Evolutionary conservation across 805 yeast species (phyloP).

Genomic region (Starmerella geochares): DNA sequence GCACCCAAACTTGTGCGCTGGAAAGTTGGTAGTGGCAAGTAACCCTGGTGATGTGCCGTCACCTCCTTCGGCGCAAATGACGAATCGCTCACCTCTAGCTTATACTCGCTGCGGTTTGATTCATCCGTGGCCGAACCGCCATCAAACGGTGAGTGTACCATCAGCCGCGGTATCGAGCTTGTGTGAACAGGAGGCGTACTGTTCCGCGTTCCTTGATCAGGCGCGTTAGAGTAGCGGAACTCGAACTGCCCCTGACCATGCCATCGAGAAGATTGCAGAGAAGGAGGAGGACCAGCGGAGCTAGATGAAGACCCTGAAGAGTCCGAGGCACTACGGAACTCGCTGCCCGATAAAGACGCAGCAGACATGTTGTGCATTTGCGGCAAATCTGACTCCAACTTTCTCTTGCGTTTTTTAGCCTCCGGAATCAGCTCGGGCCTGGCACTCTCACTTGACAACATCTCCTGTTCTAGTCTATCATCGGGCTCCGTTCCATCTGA

Average conservation of each 20-base stretch:
- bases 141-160: neutral
- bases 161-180: neutral
- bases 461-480: conserved; percentile 9
- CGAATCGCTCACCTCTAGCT: neutral
- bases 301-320: neutral
- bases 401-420: neutral
- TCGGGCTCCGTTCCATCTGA: conserved; percentile 22
- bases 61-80: neutral
- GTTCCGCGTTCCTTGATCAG: too few species aligned
- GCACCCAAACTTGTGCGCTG: neutral
- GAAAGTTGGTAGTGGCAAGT: neutral
- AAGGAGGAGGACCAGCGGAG: neutral
- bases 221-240: neutral
- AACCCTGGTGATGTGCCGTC: neutral
- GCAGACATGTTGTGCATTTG: conserved; percentile 15
- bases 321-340: neutral
- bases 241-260: conserved; percentile 13
- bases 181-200: neutral
- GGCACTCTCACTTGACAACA: neutral
- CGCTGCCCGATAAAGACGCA: neutral
- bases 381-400: neutral
- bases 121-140: neutral
- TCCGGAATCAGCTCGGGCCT: neutral
- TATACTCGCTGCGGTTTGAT: neutral
- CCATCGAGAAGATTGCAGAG: conserved; percentile 9